Conservation (phyloP, 129 eudicot genomes). For the Kitagawia praeruptora region DNA sequence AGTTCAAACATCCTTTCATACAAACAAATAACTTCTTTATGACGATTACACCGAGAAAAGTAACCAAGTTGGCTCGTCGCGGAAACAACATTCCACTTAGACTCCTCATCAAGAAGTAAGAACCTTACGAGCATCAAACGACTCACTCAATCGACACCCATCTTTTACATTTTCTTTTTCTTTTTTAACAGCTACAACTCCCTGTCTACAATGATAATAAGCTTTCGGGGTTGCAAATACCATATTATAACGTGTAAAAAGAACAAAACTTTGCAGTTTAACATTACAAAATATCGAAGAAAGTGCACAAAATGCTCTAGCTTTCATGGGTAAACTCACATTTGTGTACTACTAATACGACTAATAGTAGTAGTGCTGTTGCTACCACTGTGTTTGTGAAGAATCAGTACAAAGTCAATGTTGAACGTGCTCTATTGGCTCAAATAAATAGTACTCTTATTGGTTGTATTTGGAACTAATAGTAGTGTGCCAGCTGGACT, state of each 20-base stretch:
- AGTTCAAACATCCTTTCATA: constrained; percentile 40
- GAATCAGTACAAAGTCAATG: too few species aligned
- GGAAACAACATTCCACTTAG: constrained; percentile 42
- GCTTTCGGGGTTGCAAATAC: constrained; percentile 17
- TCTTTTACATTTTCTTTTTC: too few species aligned
- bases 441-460: too few species aligned
- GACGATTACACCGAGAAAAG: constrained; percentile 28
- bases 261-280: constrained; percentile 9
- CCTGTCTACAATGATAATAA: neutral
- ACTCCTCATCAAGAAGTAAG: constrained; percentile 60
- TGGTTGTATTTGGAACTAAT: too few species aligned
- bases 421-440: too few species aligned
- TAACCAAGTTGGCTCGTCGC: constrained; percentile 42
- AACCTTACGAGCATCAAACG: constrained; percentile 30
- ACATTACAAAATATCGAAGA: constrained; percentile 8
- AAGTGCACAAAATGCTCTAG: constrained; percentile 9
- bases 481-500: too few species aligned
- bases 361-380: too few species aligned
- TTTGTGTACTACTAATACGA: too few species aligned
- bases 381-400: too few species aligned
- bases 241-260: too few species aligned
- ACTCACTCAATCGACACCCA: neutral
- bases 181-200: neutral
- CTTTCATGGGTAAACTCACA: constrained; percentile 2
- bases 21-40: constrained; percentile 30